These are phyloP conservation scores for Podaxis sp. DNA, from an alignment of 768 basidiomycete species.

Conservation along the genomic window DNA sequence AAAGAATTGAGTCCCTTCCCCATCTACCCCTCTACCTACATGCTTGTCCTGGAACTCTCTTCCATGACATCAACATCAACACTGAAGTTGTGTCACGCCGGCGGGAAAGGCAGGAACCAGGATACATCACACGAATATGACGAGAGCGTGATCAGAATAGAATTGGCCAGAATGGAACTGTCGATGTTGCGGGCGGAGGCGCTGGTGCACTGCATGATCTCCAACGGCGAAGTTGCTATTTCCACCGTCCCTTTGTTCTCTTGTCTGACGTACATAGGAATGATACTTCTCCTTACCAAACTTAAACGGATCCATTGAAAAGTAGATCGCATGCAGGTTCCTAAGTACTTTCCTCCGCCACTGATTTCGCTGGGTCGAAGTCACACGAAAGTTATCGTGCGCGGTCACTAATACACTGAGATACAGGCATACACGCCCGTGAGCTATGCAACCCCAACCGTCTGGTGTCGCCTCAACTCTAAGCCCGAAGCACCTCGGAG, in stretches of 20 bases:
- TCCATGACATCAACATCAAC: background rate
- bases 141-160: background rate
- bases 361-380: background rate
- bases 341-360: no score
- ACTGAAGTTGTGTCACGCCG: conserved; percentile 1
- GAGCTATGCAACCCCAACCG: no score
- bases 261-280: background rate
- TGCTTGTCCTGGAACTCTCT: background rate
- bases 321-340: no score
- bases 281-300: background rate
- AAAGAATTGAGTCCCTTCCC: background rate
- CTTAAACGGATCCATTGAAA: no score
- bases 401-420: background rate
- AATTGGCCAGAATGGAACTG: background rate
- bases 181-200: background rate
- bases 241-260: background rate
- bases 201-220: no score
- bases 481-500: no score
- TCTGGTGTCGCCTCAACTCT: no score
- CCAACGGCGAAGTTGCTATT: background rate
- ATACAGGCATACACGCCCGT: no score
- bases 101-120: background rate
- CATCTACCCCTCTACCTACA: background rate
- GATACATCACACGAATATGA: background rate
- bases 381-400: background rate